These are phyloP conservation scores for Crithidia expoeki DNA, from an alignment of 208 protist species.

Conservation along the genomic window DNA sequence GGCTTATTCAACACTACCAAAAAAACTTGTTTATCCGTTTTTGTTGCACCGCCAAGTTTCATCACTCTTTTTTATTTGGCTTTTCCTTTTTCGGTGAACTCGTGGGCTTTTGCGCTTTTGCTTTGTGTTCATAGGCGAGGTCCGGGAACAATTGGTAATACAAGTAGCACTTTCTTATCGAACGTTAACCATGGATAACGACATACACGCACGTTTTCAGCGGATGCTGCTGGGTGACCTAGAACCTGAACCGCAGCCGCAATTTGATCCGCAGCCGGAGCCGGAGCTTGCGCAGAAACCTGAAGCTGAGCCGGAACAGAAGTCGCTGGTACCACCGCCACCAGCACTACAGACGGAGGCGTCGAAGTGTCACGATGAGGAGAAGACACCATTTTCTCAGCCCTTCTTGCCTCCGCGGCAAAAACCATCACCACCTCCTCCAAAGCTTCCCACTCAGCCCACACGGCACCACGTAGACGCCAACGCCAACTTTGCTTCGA, in stretches of 20 bases:
- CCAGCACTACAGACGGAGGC: not conserved
- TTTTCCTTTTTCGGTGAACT: too few relatives aligned
- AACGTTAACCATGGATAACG: conserved; percentile 13
- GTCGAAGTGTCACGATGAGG: not conserved
- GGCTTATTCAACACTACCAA: too few relatives aligned
- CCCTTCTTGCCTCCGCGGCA: not conserved
- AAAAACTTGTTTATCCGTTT: too few relatives aligned
- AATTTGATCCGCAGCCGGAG: not conserved
- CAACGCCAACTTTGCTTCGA: conserved; percentile 5
- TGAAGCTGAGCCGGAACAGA: not conserved
- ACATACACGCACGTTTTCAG: conserved; percentile 19
- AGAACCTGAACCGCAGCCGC: not conserved
- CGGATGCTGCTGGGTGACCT: conserved; percentile 15
- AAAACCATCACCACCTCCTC: not conserved
- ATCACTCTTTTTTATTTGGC: too few relatives aligned
- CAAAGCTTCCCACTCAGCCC: not conserved
- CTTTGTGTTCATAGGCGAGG: too few relatives aligned
- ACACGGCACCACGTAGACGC: conserved; percentile 5
- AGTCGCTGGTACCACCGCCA: not conserved
- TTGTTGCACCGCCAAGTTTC: too few relatives aligned
- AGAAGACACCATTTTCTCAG: not conserved
- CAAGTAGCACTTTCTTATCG: not conserved
- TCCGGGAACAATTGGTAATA: too few relatives aligned
- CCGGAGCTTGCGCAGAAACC: too few relatives aligned
- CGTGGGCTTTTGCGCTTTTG: too few relatives aligned